phyloP scores from a whole-genome alignment of 176 grass and related monocot genomes.

The Triticum turgidum region DNA sequence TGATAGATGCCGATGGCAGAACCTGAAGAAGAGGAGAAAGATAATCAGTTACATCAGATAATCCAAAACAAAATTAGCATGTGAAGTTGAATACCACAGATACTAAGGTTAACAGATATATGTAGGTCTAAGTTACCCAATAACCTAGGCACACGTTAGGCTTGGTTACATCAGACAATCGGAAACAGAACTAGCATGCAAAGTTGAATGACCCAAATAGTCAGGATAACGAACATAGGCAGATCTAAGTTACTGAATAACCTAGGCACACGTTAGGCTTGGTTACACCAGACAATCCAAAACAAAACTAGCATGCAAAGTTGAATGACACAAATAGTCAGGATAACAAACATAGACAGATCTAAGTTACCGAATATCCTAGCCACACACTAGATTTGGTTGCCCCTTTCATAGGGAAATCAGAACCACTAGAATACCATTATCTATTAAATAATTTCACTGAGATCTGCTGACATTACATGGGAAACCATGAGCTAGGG shows the following conservation, averaged over 20 bases:
- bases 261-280: not conserved
- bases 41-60: conserved; percentile 11
- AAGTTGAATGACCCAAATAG: not conserved
- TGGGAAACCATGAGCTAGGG: not conserved
- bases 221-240: not conserved
- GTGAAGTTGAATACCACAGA: not conserved
- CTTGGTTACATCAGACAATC: not conserved
- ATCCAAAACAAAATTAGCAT: conserved; percentile 7
- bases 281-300: not conserved
- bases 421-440: not conserved
- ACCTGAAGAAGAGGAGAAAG: conserved; percentile 54
- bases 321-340: not conserved
- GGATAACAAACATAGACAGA: not conserved
- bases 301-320: not conserved
- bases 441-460: not conserved
- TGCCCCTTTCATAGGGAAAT: not conserved
- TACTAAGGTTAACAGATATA: not conserved
- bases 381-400: not conserved
- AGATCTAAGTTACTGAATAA: not conserved
- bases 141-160: not conserved
- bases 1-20: conserved; percentile 90
- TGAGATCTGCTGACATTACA: not conserved
- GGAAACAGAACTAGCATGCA: not conserved
- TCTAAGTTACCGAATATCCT: not conserved
- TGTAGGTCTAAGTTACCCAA: not conserved